Percentiles rank a stretch among this genome's conserved stretches.
phyloP scores from a whole-genome alignment of 169 alveolate species.

The Babesia ovata region DNA sequence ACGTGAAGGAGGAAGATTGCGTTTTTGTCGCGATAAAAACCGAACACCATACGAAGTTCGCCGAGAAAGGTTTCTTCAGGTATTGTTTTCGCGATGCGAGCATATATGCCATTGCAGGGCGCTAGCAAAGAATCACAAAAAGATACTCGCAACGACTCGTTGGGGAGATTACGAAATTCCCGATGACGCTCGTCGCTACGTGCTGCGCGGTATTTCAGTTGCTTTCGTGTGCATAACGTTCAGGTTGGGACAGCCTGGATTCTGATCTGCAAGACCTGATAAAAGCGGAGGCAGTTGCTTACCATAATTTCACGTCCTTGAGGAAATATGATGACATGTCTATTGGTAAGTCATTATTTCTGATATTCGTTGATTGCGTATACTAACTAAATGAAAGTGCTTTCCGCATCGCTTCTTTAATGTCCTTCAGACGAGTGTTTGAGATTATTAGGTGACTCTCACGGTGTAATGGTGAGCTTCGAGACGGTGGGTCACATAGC shows the following conservation, averaged over 20 bases:
- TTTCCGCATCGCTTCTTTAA: neutral
- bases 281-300: neutral
- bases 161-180: neutral
- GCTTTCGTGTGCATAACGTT: neutral
- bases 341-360: constrained; percentile 2
- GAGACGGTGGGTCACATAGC: constrained; percentile 91
- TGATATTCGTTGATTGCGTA: neutral
- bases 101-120: neutral
- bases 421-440: constrained; percentile 15
- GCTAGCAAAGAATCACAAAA: constrained; percentile 12
- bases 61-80: constrained; percentile 50
- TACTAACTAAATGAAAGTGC: neutral
- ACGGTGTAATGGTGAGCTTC: constrained; percentile 81
- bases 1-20: constrained; percentile 29
- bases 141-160: neutral
- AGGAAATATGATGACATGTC: constrained; percentile 16
- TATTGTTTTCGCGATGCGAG: neutral
- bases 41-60: constrained; percentile 21
- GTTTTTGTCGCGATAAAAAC: constrained; percentile 15
- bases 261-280: constrained; percentile 5
- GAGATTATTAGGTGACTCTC: constrained; percentile 67
- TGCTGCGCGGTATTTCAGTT: constrained; percentile 4
- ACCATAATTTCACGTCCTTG: neutral
- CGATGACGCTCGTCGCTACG: constrained; percentile 4
- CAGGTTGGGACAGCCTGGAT: constrained; percentile 9